These are phyloP conservation scores for Bryoglossum gracile DNA, from an alignment of 495 filamentous ascomycete genomes.

Conservation along the genomic window DNA sequence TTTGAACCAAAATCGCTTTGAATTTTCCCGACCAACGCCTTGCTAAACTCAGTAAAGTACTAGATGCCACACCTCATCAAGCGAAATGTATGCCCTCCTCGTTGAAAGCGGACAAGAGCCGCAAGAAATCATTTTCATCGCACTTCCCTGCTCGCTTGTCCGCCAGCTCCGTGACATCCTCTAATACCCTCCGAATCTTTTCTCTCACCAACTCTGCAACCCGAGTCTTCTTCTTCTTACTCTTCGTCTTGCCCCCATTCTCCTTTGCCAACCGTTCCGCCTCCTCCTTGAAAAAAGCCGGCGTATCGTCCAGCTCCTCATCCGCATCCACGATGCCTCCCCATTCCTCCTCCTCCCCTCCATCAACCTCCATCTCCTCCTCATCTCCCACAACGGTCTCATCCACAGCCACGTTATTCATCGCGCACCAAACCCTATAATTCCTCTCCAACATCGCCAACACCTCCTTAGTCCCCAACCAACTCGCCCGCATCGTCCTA, in stretches of 20 bases:
- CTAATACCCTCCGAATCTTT: constrained; percentile 76
- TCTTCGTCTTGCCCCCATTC: constrained; percentile 43
- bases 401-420: constrained; percentile 70
- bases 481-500: constrained; percentile 64
- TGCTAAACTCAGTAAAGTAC: constrained; percentile 10
- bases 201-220: constrained; percentile 70
- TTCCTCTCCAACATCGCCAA: constrained; percentile 77
- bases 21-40: constrained; percentile 15
- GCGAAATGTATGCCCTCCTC: constrained; percentile 90
- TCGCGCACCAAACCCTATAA: constrained; percentile 82
- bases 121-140: constrained; percentile 84
- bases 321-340: constrained; percentile 48
- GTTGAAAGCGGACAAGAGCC: constrained; percentile 61
- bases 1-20: not conserved
- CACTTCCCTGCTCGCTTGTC: constrained; percentile 77
- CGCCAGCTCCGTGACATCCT: constrained; percentile 65
- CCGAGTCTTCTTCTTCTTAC: constrained; percentile 60
- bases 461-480: constrained; percentile 68
- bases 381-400: constrained; percentile 50
- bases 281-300: constrained; percentile 72
- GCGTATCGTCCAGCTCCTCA: constrained; percentile 49
- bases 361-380: constrained; percentile 40
- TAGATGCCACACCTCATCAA: constrained; percentile 32
- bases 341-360: constrained; percentile 42
- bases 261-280: constrained; percentile 38